phyloP scores from a whole-genome alignment of 192 early-diverging fungal species.

The Podila horticola region DNA sequence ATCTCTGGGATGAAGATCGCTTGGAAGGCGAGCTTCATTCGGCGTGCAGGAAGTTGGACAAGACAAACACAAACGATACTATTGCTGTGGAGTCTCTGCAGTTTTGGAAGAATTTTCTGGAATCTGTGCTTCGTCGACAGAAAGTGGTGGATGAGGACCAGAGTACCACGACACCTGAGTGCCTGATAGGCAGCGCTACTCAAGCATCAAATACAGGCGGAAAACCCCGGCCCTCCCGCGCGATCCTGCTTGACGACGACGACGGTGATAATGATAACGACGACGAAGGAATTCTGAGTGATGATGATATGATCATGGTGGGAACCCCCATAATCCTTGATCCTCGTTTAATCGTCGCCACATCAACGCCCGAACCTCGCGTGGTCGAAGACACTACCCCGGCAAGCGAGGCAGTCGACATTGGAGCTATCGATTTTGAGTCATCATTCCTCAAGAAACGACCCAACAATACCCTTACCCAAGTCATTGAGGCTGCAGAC shows the following conservation, averaged over 20 bases:
- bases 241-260: slow-evolving; percentile 36
- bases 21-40: slow-evolving; percentile 36
- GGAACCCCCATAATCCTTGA: background rate
- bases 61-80: slow-evolving; percentile 52
- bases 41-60: slow-evolving; percentile 54
- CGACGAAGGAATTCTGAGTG: slow-evolving; percentile 1
- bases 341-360: background rate
- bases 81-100: slow-evolving; percentile 32
- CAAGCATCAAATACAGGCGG: background rate
- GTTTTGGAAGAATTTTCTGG: slow-evolving; percentile 56
- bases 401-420: background rate
- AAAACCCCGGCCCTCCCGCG: slow-evolving; percentile 20
- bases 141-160: background rate
- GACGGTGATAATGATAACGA: slow-evolving; percentile 15
- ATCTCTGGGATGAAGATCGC: slow-evolving; percentile 35
- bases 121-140: slow-evolving; percentile 24
- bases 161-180: background rate
- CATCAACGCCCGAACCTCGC: background rate
- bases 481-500: background rate
- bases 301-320: background rate
- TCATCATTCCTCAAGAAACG: background rate
- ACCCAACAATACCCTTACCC: background rate
- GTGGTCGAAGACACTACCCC: background rate
- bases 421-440: background rate
- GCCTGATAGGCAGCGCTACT: background rate